These are phyloP conservation scores for Schizosaccharomyces pombe DNA, from an alignment of 805 yeast species.

Conservation along the genomic window ASM294v3 CU329670.1:3691001-3691500, in stretches of 20 bases:
- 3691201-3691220: no score
- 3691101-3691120: not conserved
- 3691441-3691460: not conserved
- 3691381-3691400: not conserved
- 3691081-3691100: conserved; percentile 7
- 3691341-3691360: not conserved
- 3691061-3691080: conserved; percentile 32
- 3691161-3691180: not conserved
- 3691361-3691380: not conserved
- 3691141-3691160: not conserved
- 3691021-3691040: conserved; percentile 44
- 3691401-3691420: not conserved
- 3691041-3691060: conserved; percentile 81
- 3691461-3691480: not conserved
- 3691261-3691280: no score
- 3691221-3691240: no score
- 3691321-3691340: no score
- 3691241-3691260: no score
- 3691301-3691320: no score
- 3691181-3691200: no score
- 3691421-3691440: not conserved
- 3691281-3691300: no score
- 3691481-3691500: not conserved
- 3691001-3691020: conserved; percentile 7
- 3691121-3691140: not conserved